These are phyloP conservation scores for Candida cerambycidarum DNA, from an alignment of 805 yeast species.

Conservation along the genomic window DNA sequence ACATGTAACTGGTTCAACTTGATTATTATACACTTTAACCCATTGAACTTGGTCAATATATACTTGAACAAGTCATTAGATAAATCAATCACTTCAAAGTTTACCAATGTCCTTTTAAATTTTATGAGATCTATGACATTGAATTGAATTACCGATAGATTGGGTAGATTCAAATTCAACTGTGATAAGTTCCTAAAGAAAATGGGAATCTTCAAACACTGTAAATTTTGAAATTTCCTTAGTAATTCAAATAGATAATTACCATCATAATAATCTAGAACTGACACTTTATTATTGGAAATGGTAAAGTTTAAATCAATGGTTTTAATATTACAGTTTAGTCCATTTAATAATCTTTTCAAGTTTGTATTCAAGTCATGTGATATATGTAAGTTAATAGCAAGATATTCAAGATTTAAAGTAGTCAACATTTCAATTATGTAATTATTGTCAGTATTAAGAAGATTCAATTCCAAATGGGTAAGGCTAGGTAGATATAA, in stretches of 20 bases:
- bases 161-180: slow-evolving; percentile 8
- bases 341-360: background rate
- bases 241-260: background rate
- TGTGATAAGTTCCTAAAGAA: slow-evolving; percentile 6
- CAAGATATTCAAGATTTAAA: slow-evolving; percentile 1
- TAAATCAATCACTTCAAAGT: slow-evolving; percentile 7
- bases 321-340: background rate
- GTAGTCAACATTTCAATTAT: slow-evolving; percentile 7
- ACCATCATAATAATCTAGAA: slow-evolving; percentile 7
- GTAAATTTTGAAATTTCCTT: slow-evolving; percentile 9
- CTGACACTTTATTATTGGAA: slow-evolving; percentile 9
- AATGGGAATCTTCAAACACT: slow-evolving; percentile 12
- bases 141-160: slow-evolving; percentile 9
- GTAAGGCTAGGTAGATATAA: slow-evolving; percentile 3
- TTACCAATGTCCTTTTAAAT: slow-evolving; percentile 12
- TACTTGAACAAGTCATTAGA: slow-evolving; percentile 9
- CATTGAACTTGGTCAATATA: background rate
- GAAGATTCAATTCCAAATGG: slow-evolving; percentile 11
- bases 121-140: slow-evolving; percentile 14
- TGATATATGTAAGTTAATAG: slow-evolving; percentile 11
- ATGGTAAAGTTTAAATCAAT: slow-evolving; percentile 12
- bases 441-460: slow-evolving; percentile 10
- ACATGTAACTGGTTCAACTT: slow-evolving; percentile 11
- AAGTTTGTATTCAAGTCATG: slow-evolving; percentile 9
- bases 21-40: slow-evolving; percentile 8